These are phyloP conservation scores for Paramyrothecium roridum DNA, from an alignment of 2,329 filamentous ascomycete species.

Conservation along the genomic window DNA sequence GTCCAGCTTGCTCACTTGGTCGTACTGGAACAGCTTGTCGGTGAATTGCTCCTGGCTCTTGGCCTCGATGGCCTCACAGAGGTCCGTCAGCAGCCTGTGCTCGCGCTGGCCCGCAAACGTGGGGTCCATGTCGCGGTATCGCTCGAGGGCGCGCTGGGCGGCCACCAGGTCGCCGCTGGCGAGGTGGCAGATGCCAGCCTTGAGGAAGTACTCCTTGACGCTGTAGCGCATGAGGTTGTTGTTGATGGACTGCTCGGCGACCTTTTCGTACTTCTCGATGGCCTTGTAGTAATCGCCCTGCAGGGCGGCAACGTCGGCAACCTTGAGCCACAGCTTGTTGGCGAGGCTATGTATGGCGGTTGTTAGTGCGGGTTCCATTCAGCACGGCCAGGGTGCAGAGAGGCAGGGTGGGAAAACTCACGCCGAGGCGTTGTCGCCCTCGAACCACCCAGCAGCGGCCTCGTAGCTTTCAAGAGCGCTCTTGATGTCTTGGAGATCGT, in stretches of 20 bases:
- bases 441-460: slow-evolving; percentile 83
- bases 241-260: slow-evolving; percentile 72
- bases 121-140: slow-evolving; percentile 76
- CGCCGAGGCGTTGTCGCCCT: slow-evolving; percentile 80
- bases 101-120: slow-evolving; percentile 77
- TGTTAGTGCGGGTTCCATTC: background rate
- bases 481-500: slow-evolving; percentile 74
- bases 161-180: slow-evolving; percentile 72
- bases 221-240: slow-evolving; percentile 93
- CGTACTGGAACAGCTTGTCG: slow-evolving; percentile 84
- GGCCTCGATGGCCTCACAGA: slow-evolving; percentile 71
- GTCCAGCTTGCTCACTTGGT: slow-evolving; percentile 89
- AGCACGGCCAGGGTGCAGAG: background rate
- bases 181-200: slow-evolving; percentile 88
- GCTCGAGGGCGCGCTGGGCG: slow-evolving; percentile 74
- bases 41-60: slow-evolving; percentile 80
- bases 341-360: slow-evolving; percentile 57
- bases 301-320: slow-evolving; percentile 80
- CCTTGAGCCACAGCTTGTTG: slow-evolving; percentile 92
- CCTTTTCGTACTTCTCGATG: slow-evolving; percentile 79
- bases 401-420: slow-evolving; percentile 40
- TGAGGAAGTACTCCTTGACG: slow-evolving; percentile 94
- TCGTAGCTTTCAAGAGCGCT: slow-evolving; percentile 81
- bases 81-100: slow-evolving; percentile 74
- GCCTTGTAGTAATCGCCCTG: slow-evolving; percentile 82